Conservation (phyloP, 306 rosid species). For the Oemleria cerasiformis region DNA sequence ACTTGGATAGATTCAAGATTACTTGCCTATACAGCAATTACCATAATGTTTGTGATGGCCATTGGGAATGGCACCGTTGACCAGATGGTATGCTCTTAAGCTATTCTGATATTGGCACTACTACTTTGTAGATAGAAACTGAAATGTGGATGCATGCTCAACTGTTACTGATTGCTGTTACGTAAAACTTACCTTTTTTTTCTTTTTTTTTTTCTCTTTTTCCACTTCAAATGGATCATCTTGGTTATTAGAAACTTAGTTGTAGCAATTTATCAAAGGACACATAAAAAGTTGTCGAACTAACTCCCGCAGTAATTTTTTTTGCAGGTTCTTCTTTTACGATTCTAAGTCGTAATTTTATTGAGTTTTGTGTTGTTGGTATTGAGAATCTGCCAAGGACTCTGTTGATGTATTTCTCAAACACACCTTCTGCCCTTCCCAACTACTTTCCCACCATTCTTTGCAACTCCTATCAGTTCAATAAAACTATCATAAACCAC, state of each 20-base stretch:
- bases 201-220: background rate
- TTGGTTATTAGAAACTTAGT: background rate
- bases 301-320: constrained; percentile 18
- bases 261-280: background rate
- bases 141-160: background rate
- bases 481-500: constrained; percentile 70
- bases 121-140: background rate
- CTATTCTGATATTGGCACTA: background rate
- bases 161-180: background rate
- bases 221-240: background rate
- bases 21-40: background rate
- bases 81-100: background rate
- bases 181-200: background rate
- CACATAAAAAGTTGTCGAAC: constrained; percentile 1
- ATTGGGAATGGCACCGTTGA: background rate
- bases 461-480: constrained; percentile 72
- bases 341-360: constrained; percentile 64
- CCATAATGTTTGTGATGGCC: background rate
- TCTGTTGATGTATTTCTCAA: constrained; percentile 85
- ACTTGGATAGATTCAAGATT: constrained; percentile 5
- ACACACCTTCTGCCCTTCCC: constrained; percentile 69
- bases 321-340: constrained; percentile 75
- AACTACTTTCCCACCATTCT: constrained; percentile 85
- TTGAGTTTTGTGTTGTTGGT: constrained; percentile 82
- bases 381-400: constrained; percentile 86